Conservation (phyloP, 169 alveolate species). For the Miamiensis avidus region DNA sequence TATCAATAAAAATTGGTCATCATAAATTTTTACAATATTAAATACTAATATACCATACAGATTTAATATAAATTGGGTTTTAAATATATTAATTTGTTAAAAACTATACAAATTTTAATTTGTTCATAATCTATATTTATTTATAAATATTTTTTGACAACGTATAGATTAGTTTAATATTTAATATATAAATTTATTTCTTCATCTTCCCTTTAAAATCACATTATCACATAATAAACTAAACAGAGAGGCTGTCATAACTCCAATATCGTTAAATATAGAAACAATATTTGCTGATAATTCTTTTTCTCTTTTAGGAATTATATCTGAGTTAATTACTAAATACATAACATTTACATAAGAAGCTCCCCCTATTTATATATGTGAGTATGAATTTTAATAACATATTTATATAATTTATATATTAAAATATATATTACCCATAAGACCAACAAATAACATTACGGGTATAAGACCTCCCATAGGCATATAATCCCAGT, state of each 20-base stretch:
- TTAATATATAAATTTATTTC: neutral
- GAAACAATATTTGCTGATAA: constrained; percentile 63
- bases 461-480: constrained; percentile 37
- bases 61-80: no score
- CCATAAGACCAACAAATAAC: constrained; percentile 82
- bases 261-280: constrained; percentile 74
- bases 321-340: constrained; percentile 45
- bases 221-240: constrained; percentile 68
- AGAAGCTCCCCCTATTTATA: constrained; percentile 52
- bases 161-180: no score
- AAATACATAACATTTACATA: constrained; percentile 71
- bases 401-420: no score
- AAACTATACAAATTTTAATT: no score
- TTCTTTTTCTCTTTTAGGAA: constrained; percentile 64
- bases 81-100: no score
- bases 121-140: no score
- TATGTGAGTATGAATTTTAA: no score
- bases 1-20: no score
- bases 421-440: constrained; percentile 2
- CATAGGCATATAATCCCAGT: constrained; percentile 43
- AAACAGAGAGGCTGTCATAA: constrained; percentile 59
- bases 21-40: no score
- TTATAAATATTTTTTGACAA: no score
- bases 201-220: constrained; percentile 35
- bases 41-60: no score